Base-by-base conservation (phyloP, 805 yeast genomes). In the Wickerhamomyces chaumierensis region DNA sequence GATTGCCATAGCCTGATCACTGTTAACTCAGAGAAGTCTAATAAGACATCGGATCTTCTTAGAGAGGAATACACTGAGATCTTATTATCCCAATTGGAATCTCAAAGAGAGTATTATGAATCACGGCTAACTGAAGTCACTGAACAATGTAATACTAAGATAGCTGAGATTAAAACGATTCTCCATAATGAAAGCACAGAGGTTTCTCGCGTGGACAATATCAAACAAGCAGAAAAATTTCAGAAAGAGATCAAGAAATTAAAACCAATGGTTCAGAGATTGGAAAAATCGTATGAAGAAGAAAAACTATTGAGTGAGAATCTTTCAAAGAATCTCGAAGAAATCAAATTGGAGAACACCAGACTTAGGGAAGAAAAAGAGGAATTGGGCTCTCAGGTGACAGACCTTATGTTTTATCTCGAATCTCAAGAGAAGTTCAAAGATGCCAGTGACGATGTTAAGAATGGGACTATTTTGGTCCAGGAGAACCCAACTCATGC, bases 31-130 rank as follows among this genome's bases (percentile, higher is more conserved):
- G 53, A 47, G 62, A 65, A 48, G 60, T 71, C 53, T 64, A 72
- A 63, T 37, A 83, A 66, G 58, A 80, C 62, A 51, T 73, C 70
- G 83, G 82, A 11, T 61, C 81, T 42, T 11, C 29, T 8, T 8
- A 25, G 29, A 25, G 18, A 31, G 13, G 96, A 87, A 53, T 87
- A 87, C 51, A 79, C 94, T 0, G 81, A 81, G 51, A 64, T 87
- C 31, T 59, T 87, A 19, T 68, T 86, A 8, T 75, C 87, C 3
- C 95, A 87, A 52, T 61, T 87, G 38, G 94, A 86, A 40, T 80
- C 92, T 7, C 95, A 87, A 56, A 65, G 94, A 41, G 90, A 81
- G 43, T 81, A 78, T 56, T 87, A 81, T 54, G 95, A 86, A 51
- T 60, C 64, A 13, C 66, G 69, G 41, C 46, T 73, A 25, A 52